Evolutionary conservation across 805 yeast species (phyloP).

Genomic region (Myxozyma melibiosi): DNA sequence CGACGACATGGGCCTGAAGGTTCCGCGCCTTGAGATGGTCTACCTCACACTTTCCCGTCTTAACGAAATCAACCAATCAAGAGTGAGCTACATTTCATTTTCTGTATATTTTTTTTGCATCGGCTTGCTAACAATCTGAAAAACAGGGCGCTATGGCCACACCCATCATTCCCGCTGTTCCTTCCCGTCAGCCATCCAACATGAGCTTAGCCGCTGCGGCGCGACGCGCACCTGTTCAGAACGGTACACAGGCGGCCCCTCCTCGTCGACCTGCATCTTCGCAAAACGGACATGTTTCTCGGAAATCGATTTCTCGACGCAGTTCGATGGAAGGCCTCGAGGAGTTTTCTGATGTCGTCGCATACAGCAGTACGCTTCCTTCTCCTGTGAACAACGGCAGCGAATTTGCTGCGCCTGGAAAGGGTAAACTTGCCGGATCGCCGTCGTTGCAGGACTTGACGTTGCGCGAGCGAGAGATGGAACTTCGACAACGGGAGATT

Average conservation of each 20-base stretch:
- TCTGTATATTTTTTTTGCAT: neutral
- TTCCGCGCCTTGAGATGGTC: constrained; percentile 62
- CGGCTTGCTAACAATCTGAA: neutral
- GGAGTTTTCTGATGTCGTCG: constrained; percentile 30
- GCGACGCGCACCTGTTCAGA: constrained; percentile 6
- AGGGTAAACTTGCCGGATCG: neutral
- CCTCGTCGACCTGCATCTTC: too few species aligned
- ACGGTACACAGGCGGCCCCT: too few species aligned
- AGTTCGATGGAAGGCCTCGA: constrained; percentile 21
- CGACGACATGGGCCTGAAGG: constrained; percentile 48
- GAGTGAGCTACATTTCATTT: neutral
- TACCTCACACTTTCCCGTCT: constrained; percentile 56
- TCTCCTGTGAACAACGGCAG: neutral
- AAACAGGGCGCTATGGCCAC: neutral
- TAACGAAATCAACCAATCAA: constrained; percentile 18
- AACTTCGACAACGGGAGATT: constrained; percentile 18
- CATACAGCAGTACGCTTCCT: constrained; percentile 11
- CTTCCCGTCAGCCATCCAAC: too few species aligned
- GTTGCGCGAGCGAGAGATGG: constrained; percentile 26
- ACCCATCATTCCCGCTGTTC: neutral
- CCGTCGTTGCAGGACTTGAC: constrained; percentile 11
- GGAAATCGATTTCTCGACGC: constrained; percentile 13
- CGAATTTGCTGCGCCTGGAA: neutral
- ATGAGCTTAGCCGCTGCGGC: too few species aligned
- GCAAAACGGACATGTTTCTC: constrained; percentile 10